Conservation (phyloP, 2,329 filamentous ascomycete genomes). For the Penicillium sp. region DNA sequence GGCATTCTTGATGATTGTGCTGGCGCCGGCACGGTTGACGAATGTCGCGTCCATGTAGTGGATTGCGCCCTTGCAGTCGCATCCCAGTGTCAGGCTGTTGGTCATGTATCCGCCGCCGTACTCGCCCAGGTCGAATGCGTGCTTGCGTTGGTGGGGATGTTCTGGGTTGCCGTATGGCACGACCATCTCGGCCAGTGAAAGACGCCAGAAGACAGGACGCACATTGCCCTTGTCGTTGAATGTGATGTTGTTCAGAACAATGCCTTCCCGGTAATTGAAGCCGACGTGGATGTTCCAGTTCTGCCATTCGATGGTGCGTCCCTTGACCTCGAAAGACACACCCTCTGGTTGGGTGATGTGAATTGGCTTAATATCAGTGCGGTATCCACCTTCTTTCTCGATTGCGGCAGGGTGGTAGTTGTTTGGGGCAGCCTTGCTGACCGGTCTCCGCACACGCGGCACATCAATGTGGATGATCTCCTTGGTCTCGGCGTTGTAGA, state of each 20-base stretch:
- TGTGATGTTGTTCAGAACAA: constrained; percentile 85
- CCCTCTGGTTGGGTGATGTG: constrained; percentile 86
- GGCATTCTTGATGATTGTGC: constrained; percentile 84
- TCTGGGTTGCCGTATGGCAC: constrained; percentile 66
- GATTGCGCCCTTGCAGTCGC: constrained; percentile 59
- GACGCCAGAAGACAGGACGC: constrained; percentile 80
- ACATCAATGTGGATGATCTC: constrained; percentile 81
- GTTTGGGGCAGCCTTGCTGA: constrained; percentile 69
- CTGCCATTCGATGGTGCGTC: constrained; percentile 78
- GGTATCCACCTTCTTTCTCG: constrained; percentile 71
- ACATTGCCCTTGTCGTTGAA: constrained; percentile 80
- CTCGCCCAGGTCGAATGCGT: constrained; percentile 50
- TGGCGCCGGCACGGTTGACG: constrained; percentile 72
- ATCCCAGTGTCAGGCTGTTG: constrained; percentile 48
- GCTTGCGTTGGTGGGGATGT: constrained; percentile 51
- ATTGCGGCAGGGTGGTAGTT: constrained; percentile 78
- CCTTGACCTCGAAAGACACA: constrained; percentile 77
- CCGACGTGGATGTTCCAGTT: constrained; percentile 92
- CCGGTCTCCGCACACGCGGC: constrained; percentile 70
- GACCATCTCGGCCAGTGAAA: constrained; percentile 91
- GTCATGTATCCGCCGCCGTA: constrained; percentile 52
- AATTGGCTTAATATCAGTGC: constrained; percentile 78
- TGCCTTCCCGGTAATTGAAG: constrained; percentile 92
- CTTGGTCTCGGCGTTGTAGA: constrained; percentile 78
- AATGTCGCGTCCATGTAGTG: constrained; percentile 90